These are phyloP conservation scores for Potentilla sterilis DNA, from an alignment of 306 rosid genomes.

Conservation along the genomic window DNA sequence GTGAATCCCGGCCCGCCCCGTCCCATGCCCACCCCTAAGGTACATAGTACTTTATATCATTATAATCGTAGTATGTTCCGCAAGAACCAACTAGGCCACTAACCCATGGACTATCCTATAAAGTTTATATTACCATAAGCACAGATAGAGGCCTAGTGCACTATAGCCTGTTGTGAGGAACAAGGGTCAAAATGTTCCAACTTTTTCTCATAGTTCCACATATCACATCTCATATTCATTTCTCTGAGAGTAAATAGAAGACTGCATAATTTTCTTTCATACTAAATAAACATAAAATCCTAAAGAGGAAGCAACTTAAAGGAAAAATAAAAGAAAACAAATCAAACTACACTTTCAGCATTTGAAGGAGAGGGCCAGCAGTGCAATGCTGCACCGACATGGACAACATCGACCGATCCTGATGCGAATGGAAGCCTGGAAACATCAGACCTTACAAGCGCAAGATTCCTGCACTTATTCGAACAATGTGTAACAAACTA, in stretches of 20 bases:
- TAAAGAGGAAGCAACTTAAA: slow-evolving; percentile 4
- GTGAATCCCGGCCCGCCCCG: no score
- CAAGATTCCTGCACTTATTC: slow-evolving; percentile 69
- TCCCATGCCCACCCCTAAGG: no score
- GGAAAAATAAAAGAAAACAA: slow-evolving; percentile 15
- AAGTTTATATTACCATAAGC: background rate
- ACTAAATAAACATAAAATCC: background rate
- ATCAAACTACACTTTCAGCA: slow-evolving; percentile 56
- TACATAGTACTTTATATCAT: background rate
- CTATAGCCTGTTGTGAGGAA: background rate
- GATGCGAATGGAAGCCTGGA: slow-evolving; percentile 90
- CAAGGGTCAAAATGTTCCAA: background rate
- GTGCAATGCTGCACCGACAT: slow-evolving; percentile 94
- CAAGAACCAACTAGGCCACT: background rate
- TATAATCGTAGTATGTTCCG: background rate
- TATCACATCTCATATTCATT: slow-evolving; percentile 6
- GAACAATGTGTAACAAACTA: slow-evolving; percentile 25
- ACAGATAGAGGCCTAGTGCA: slow-evolving; percentile 4
- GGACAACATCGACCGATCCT: slow-evolving; percentile 86
- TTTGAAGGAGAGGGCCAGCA: slow-evolving; percentile 98
- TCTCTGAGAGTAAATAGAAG: background rate
- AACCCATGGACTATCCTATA: background rate
- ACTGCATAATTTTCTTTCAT: slow-evolving; percentile 1
- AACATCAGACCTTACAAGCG: slow-evolving; percentile 95
- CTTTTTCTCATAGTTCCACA: background rate